Evolutionary conservation across 495 filamentous ascomycete species (phyloP).

Genomic region (Cenococcum geophilum): DNA sequence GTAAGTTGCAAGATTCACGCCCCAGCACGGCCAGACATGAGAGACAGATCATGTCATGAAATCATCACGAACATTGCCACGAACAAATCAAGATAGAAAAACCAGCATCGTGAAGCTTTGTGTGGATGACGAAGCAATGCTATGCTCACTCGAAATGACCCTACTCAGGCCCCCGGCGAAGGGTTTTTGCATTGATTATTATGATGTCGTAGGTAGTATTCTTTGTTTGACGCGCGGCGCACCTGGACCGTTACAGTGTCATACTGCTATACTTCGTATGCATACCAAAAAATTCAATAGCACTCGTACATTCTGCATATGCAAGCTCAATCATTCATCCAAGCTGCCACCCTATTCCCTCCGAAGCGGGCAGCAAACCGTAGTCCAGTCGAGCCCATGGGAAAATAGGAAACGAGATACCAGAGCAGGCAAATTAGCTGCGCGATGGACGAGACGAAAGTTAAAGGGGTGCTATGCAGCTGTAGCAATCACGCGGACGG

Average conservation of each 20-base stretch:
- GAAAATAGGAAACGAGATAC: slow-evolving; percentile 98
- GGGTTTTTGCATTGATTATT: slow-evolving; percentile 22
- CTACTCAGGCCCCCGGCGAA: slow-evolving; percentile 5
- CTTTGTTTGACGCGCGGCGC: slow-evolving; percentile 33
- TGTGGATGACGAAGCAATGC: slow-evolving; percentile 21
- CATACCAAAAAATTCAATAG: neutral
- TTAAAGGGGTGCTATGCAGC: slow-evolving; percentile 75
- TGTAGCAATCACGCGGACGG: slow-evolving; percentile 40
- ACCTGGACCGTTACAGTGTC: slow-evolving; percentile 17
- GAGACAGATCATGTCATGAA: neutral
- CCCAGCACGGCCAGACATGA: neutral
- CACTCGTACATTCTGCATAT: slow-evolving; percentile 26
- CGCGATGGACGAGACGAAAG: slow-evolving; percentile 71
- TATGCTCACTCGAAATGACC: slow-evolving; percentile 8
- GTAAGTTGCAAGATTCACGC: neutral
- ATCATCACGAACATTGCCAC: neutral
- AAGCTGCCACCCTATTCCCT: slow-evolving; percentile 72
- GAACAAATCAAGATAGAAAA: neutral
- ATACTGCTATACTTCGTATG: slow-evolving; percentile 11
- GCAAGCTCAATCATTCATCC: slow-evolving; percentile 65
- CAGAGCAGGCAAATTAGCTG: slow-evolving; percentile 79
- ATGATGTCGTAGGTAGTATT: slow-evolving; percentile 11
- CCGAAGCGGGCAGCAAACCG: slow-evolving; percentile 83
- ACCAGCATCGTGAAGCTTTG: slow-evolving; percentile 8
- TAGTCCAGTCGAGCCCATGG: slow-evolving; percentile 86